phyloP scores from a whole-genome alignment of 2,329 filamentous ascomycete genomes.

The Verticillium albo-atrum region DNA sequence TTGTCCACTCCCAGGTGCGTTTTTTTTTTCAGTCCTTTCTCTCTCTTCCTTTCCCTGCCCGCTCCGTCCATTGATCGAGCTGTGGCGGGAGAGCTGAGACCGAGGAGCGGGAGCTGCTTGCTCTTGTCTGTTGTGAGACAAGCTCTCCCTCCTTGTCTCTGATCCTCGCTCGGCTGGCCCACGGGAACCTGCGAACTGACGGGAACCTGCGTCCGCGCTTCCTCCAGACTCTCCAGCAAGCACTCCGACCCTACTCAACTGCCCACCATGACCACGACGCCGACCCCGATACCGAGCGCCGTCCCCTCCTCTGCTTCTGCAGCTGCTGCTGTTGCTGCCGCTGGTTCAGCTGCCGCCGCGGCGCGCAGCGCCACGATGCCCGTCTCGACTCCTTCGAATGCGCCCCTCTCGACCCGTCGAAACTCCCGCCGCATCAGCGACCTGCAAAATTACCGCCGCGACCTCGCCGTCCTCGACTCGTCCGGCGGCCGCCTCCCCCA shows the following conservation, averaged over 20 bases:
- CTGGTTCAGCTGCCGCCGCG: constrained; percentile 32
- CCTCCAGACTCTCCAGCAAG: constrained; percentile 23
- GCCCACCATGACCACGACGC: constrained; percentile 34
- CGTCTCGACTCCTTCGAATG: constrained; percentile 34
- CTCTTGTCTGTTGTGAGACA: not conserved
- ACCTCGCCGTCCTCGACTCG: constrained; percentile 64
- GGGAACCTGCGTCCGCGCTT: constrained; percentile 9
- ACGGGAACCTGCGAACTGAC: constrained; percentile 7
- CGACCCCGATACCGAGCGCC: not conserved
- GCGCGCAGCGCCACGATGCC: not conserved
- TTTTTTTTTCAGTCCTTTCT: not conserved
- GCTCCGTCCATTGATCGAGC: constrained; percentile 2
- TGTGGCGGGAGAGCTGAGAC: too few species aligned
- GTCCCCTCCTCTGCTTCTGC: too few species aligned
- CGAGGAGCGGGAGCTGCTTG: too few species aligned
- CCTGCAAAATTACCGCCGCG: constrained; percentile 66
- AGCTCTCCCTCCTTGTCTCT: not conserved
- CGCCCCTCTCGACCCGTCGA: constrained; percentile 29
- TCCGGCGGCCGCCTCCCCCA: constrained; percentile 52
- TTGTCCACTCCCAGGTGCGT: constrained; percentile 28
- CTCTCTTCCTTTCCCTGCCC: constrained; percentile 4
- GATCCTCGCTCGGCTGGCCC: not conserved
- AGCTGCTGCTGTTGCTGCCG: constrained; percentile 36
- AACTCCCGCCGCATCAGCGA: constrained; percentile 52
- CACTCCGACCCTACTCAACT: constrained; percentile 38